Evolutionary conservation across 2,329 filamentous ascomycete genomes (phyloP).

Genomic region (Biscogniauxia mediterranea): DNA sequence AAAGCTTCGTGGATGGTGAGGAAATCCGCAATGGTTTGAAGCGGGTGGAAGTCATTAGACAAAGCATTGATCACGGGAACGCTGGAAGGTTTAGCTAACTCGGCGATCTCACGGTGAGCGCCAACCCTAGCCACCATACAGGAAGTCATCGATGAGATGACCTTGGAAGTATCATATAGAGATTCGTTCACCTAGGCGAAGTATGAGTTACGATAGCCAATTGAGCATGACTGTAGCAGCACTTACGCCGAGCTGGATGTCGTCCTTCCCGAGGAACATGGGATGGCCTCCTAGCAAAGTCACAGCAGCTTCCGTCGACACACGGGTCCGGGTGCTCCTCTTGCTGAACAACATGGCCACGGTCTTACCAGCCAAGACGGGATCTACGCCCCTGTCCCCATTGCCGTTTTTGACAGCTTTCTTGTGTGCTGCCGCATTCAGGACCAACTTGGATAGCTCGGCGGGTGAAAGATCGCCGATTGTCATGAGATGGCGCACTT

Average conservation of each 20-base stretch:
- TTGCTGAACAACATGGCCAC: slow-evolving; percentile 98
- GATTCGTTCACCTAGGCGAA: slow-evolving; percentile 76
- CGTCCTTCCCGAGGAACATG: slow-evolving; percentile 94
- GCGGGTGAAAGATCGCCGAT: slow-evolving; percentile 79
- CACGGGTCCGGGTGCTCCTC: slow-evolving; percentile 86
- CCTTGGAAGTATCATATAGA: slow-evolving; percentile 84
- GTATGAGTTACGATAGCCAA: slow-evolving; percentile 5
- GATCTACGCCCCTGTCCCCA: slow-evolving; percentile 57
- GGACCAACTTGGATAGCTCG: slow-evolving; percentile 79
- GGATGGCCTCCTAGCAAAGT: slow-evolving; percentile 86
- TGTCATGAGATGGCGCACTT: slow-evolving; percentile 83
- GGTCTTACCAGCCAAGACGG: slow-evolving; percentile 69
- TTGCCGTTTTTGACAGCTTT: slow-evolving; percentile 69
- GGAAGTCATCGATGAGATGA: slow-evolving; percentile 92
- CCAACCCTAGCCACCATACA: slow-evolving; percentile 80
- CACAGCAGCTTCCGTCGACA: slow-evolving; percentile 90
- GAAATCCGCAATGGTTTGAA: slow-evolving; percentile 93
- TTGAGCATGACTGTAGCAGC: neutral
- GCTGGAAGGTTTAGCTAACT: slow-evolving; percentile 67
- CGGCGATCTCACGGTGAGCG: slow-evolving; percentile 70
- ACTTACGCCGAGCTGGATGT: slow-evolving; percentile 88
- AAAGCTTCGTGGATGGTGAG: slow-evolving; percentile 84
- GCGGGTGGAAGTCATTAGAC: slow-evolving; percentile 86
- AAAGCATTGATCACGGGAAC: slow-evolving; percentile 86
- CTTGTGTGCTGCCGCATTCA: slow-evolving; percentile 79